phyloP scores from a whole-genome alignment of 1,284 basidiomycete species.

The Moniliella sp. region DNA sequence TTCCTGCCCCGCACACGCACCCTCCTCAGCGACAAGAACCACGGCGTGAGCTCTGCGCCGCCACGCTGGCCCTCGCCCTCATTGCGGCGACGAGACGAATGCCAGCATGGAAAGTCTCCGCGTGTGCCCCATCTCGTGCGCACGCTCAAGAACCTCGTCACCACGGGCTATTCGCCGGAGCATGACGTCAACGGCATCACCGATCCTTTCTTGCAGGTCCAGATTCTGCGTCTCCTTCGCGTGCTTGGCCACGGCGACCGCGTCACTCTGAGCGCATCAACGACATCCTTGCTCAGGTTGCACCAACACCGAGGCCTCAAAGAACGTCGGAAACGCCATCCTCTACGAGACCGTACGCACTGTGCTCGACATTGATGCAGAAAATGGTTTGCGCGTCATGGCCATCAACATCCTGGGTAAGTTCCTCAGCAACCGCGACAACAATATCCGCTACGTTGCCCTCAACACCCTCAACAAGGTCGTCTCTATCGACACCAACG shows the following conservation, averaged over 20 bases:
- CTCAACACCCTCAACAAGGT: constrained; percentile 94
- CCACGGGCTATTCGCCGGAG: constrained; percentile 92
- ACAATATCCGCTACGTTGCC: constrained; percentile 97
- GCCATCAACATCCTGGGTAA: constrained; percentile 98
- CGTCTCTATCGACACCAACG: constrained; percentile 91
- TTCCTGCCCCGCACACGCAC: constrained; percentile 71
- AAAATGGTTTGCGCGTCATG: constrained; percentile 86
- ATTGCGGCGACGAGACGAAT: no score
- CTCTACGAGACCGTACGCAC: constrained; percentile 92
- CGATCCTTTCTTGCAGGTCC: constrained; percentile 92
- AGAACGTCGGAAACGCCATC: constrained; percentile 95
- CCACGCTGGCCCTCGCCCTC: no score
- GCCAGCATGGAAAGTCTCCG: no score
- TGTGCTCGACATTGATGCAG: constrained; percentile 92
- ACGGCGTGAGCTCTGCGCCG: no score
- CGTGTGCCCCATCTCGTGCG: constrained; percentile 80
- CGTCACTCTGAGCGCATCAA: constrained; percentile 90
- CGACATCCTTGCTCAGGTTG: constrained; percentile 92
- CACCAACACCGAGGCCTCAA: constrained; percentile 88
- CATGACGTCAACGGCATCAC: constrained; percentile 99
- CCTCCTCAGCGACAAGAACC: constrained; percentile 81
- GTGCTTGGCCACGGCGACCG: constrained; percentile 65
- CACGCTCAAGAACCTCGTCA: constrained; percentile 84
- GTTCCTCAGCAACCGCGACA: constrained; percentile 89
- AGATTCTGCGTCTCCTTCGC: constrained; percentile 76